Base-by-base conservation (phyloP, 768 basidiomycete species). In the Pisolithus marmoratus region DNA sequence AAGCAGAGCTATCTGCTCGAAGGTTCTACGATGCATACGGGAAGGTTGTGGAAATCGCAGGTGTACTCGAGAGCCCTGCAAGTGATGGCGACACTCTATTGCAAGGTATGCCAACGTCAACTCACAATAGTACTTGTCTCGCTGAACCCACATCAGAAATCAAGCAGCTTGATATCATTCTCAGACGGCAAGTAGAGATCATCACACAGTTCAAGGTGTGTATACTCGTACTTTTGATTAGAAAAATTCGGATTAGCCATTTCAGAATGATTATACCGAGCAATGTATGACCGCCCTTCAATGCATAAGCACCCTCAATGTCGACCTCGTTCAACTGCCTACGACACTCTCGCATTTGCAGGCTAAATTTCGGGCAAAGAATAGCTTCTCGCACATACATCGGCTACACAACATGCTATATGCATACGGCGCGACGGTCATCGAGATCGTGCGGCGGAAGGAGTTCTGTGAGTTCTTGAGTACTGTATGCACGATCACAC, bases 391-490 rank as follows among this genome's bases (percentile, higher is more conserved):
- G n/a, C 93, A 98, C 67, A 87, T 98, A 14, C 82, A 87, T 46
- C 78, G 95, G 17, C 72, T 97, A 40, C 93, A 95, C 63, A 84
- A 80, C 50, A 89, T 97, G 82, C 67, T 94, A 1, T 94, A 92
- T 62, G 92, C 90, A 0, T 98, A 98, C 66, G 88, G 90, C 0
- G 89, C 90, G 1, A 92, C 93, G 0, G 79, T 96, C 8, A 78
- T 94, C 17, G 95, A 98, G 68, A 83, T 97, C 27, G 89, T 94
- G 2, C 77, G 95, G 52, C 76, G 95, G 50, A 90, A 90, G 59
- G 91, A 95, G 63, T 96, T 95, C 66, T 76, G 91, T 87, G 54
- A 66, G 84, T 67, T 50, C 29, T 7, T 38, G 14, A 48, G 23
- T 38, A 23, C 50, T 38, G 22, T 48, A 24, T 26, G 38, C 17